These are phyloP conservation scores for Lepidium didymum DNA, from an alignment of 345 rosid genomes.

Conservation along the genomic window DNA sequence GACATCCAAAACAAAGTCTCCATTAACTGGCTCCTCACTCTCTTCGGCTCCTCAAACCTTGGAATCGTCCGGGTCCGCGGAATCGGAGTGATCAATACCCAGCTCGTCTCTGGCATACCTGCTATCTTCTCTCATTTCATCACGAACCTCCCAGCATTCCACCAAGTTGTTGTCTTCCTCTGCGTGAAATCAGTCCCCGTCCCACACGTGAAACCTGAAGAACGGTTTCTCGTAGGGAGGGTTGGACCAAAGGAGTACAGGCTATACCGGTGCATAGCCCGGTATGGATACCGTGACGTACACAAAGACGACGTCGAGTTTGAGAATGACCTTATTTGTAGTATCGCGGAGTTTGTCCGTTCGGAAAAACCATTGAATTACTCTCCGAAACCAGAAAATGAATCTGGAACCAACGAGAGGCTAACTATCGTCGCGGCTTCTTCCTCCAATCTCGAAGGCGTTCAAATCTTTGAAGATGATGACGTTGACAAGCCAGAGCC, in stretches of 20 bases:
- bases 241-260: constrained; percentile 84
- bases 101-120: constrained; percentile 90
- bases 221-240: constrained; percentile 81
- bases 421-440: constrained; percentile 76
- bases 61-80: constrained; percentile 89
- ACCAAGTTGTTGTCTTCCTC: constrained; percentile 87
- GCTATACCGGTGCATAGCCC: constrained; percentile 81
- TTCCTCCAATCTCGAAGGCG: constrained; percentile 49
- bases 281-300: constrained; percentile 86
- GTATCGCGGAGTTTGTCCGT: constrained; percentile 73
- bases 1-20: constrained; percentile 95
- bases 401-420: constrained; percentile 37
- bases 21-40: constrained; percentile 75
- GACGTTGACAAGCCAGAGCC: constrained; percentile 22
- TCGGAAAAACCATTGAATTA: constrained; percentile 39
- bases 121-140: constrained; percentile 97
- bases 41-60: constrained; percentile 55
- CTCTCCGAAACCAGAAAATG: constrained; percentile 25
- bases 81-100: constrained; percentile 85
- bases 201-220: constrained; percentile 84
- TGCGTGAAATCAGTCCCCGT: constrained; percentile 93
- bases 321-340: constrained; percentile 77
- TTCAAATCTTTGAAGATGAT: constrained; percentile 44
- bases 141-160: constrained; percentile 98
- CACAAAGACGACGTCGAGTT: constrained; percentile 85